phyloP scores from a whole-genome alignment of 2,329 filamentous ascomycete species.

The Trichoderma breve region DNA sequence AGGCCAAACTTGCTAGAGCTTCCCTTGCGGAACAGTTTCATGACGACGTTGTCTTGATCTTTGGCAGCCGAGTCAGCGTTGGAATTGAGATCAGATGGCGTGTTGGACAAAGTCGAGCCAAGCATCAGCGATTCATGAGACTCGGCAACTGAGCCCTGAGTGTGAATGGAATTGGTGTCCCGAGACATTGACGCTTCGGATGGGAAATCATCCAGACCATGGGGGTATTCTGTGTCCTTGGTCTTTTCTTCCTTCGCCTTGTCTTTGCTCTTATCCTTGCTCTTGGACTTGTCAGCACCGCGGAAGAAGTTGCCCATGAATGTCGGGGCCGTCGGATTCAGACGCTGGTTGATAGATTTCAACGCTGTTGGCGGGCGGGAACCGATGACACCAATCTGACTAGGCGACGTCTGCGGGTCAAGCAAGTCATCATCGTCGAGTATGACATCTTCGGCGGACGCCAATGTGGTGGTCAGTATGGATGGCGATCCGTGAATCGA shows the following conservation, averaged over 20 bases:
- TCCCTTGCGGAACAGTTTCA: slow-evolving; percentile 63
- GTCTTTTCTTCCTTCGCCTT: slow-evolving; percentile 37
- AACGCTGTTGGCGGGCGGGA: slow-evolving; percentile 60
- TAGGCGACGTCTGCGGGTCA: slow-evolving; percentile 52
- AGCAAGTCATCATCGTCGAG: slow-evolving; percentile 56
- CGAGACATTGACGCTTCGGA: slow-evolving; percentile 54
- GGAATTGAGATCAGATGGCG: slow-evolving; percentile 52
- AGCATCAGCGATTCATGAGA: slow-evolving; percentile 58
- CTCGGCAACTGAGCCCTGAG: slow-evolving; percentile 58
- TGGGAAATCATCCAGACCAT: slow-evolving; percentile 47
- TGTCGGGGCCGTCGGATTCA: slow-evolving; percentile 87
- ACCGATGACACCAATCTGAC: slow-evolving; percentile 71
- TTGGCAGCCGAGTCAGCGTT: slow-evolving; percentile 42
- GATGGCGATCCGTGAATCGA: slow-evolving; percentile 76
- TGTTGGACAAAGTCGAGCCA: slow-evolving; percentile 56
- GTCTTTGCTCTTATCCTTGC: slow-evolving; percentile 29
- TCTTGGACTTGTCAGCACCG: slow-evolving; percentile 35
- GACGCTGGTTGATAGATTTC: slow-evolving; percentile 53
- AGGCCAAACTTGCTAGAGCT: slow-evolving; percentile 65
- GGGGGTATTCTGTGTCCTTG: slow-evolving; percentile 39
- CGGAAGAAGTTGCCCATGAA: slow-evolving; percentile 74
- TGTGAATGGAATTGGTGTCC: slow-evolving; percentile 57
- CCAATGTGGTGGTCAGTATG: slow-evolving; percentile 57
- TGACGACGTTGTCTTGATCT: slow-evolving; percentile 56
- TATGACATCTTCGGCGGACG: slow-evolving; percentile 64